These are phyloP conservation scores for Schrenkiella parvula DNA, from an alignment of 345 rosid genomes.

Conservation along the genomic window DNA sequence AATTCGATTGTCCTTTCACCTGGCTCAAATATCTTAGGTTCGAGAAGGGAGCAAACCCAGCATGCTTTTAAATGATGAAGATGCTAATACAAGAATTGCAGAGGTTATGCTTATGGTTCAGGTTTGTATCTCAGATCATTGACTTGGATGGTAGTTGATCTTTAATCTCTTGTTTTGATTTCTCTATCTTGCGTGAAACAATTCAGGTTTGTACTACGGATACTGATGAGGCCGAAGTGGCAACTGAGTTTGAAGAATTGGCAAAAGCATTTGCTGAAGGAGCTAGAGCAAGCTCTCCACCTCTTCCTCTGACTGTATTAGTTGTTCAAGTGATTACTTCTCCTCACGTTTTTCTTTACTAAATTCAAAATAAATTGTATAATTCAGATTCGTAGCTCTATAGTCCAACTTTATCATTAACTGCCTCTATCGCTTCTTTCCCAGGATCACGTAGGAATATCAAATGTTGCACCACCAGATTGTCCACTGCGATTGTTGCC, in stretches of 20 bases:
- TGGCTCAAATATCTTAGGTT: slow-evolving; percentile 45
- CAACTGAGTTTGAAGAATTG: slow-evolving; percentile 60
- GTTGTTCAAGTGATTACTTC: slow-evolving; percentile 73
- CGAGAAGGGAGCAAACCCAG: slow-evolving; percentile 80
- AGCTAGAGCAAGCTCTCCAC: slow-evolving; percentile 59
- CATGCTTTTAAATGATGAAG: slow-evolving; percentile 42
- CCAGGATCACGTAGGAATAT: slow-evolving; percentile 94
- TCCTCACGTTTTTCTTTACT: background rate
- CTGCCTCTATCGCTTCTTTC: slow-evolving; percentile 6
- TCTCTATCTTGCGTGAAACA: slow-evolving; percentile 2
- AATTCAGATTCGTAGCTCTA: background rate
- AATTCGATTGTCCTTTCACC: background rate
- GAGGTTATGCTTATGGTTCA: slow-evolving; percentile 97
- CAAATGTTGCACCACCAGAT: slow-evolving; percentile 88
- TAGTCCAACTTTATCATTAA: background rate
- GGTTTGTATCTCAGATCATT: slow-evolving; percentile 45
- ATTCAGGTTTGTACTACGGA: slow-evolving; percentile 52
- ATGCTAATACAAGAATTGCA: slow-evolving; percentile 42
- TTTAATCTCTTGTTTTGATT: background rate
- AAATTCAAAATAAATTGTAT: background rate
- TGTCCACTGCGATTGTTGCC: slow-evolving; percentile 56
- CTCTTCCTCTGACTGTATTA: slow-evolving; percentile 76
- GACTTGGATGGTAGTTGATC: background rate
- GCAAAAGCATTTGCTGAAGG: slow-evolving; percentile 62
- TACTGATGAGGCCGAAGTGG: slow-evolving; percentile 47